Conservation (phyloP, 768 basidiomycete genomes). For the Tulasnella sp. region DNA sequence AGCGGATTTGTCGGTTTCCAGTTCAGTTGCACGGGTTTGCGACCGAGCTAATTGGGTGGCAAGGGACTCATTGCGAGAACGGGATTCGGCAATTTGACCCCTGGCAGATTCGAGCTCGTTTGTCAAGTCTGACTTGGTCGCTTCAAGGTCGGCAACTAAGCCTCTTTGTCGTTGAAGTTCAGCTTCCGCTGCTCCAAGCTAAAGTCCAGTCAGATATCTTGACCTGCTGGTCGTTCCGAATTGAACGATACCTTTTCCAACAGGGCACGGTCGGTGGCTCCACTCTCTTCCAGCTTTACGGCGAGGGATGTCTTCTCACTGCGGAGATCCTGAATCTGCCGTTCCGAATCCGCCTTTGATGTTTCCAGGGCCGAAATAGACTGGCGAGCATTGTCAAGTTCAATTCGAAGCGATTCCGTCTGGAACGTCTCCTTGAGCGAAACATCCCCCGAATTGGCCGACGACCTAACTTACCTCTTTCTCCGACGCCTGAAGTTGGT, state of each 20-base stretch:
- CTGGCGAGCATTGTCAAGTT: neutral
- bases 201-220: neutral
- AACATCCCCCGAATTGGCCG: neutral
- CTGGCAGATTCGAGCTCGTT: neutral
- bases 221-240: neutral
- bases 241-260: neutral
- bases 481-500: neutral
- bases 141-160: neutral
- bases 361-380: constrained; percentile 2
- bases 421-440: neutral
- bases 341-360: neutral
- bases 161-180: neutral
- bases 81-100: neutral
- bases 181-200: neutral
- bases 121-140: neutral
- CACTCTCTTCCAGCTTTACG: neutral
- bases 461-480: neutral
- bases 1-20: neutral
- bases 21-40: neutral
- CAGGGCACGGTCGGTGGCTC: neutral
- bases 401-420: neutral
- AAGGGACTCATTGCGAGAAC: neutral
- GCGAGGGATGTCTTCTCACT: neutral
- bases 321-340: neutral
- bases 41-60: neutral